These are phyloP conservation scores for Lachancea quebecensis DNA, from an alignment of 805 yeast genomes.

Conservation along the genomic window DNA sequence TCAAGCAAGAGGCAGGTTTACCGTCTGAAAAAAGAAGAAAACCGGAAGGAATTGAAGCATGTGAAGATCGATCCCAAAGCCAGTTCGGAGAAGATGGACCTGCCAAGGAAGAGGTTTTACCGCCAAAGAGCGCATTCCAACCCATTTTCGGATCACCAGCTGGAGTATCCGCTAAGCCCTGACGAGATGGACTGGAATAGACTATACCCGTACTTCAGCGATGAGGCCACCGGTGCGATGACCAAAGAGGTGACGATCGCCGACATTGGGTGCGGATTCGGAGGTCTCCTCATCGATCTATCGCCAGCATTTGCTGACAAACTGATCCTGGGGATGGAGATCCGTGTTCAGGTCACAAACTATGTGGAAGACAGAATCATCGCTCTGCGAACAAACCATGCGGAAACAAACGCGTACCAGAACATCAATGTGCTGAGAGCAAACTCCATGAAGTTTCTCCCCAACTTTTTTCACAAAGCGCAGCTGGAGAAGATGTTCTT, in stretches of 20 bases:
- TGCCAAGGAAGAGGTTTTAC: conserved; percentile 82
- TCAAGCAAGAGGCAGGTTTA: conserved; percentile 34
- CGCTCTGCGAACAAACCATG: conserved; percentile 58
- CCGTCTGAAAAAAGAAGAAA: conserved; percentile 42
- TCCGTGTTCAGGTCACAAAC: conserved; percentile 94
- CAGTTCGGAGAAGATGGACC: conserved; percentile 32
- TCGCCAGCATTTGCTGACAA: conserved; percentile 70
- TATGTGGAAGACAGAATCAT: conserved; percentile 93
- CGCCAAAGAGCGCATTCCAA: conserved; percentile 97
- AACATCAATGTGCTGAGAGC: conserved; percentile 89
- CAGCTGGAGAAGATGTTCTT: conserved; percentile 90
- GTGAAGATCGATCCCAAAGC: conserved; percentile 38
- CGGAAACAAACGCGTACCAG: conserved; percentile 45
- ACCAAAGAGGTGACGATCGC: conserved; percentile 71
- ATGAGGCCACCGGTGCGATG: conserved; percentile 37
- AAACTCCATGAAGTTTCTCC: conserved; percentile 94
- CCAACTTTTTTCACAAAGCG: conserved; percentile 80
- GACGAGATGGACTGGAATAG: conserved; percentile 80
- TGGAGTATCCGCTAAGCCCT: conserved; percentile 82
- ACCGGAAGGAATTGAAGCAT: conserved; percentile 41
- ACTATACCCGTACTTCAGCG: conserved; percentile 58
- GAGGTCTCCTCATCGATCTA: conserved; percentile 77
- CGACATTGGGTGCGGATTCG: conserved; percentile 97
- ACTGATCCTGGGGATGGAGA: conserved; percentile 90
- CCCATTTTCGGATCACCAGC: conserved; percentile 90